These are phyloP conservation scores for Tuber calosporum DNA, from an alignment of 495 filamentous ascomycete genomes.

Conservation along the genomic window DNA sequence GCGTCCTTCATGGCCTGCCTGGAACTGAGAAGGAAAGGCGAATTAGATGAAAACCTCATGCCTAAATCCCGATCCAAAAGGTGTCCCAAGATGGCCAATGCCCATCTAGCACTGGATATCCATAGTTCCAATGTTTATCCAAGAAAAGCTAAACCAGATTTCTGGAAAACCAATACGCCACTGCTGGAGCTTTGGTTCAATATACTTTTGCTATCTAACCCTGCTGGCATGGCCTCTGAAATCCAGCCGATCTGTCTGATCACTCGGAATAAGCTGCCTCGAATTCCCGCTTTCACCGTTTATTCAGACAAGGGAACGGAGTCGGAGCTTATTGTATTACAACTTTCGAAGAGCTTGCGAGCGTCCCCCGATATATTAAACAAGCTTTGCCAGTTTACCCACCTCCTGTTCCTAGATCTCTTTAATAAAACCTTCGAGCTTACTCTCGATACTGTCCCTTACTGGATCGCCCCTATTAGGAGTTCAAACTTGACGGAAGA, in stretches of 20 bases:
- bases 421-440: conserved; percentile 79
- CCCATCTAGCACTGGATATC: conserved; percentile 70
- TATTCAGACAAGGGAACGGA: conserved; percentile 57
- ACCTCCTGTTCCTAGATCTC: conserved; percentile 71
- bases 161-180: conserved; percentile 58
- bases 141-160: conserved; percentile 69
- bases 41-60: conserved; percentile 65
- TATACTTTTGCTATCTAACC: conserved; percentile 55
- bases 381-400: conserved; percentile 60
- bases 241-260: conserved; percentile 65
- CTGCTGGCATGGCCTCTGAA: conserved; percentile 52
- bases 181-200: conserved; percentile 59
- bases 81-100: conserved; percentile 80
- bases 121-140: conserved; percentile 66
- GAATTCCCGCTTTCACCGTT: conserved; percentile 61
- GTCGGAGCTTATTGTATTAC: conserved; percentile 51
- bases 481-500: conserved; percentile 24
- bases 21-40: conserved; percentile 56
- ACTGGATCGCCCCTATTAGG: conserved; percentile 69
- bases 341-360: conserved; percentile 41
- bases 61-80: conserved; percentile 62
- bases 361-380: conserved; percentile 44
- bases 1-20: conserved; percentile 84
- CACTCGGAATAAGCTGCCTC: conserved; percentile 58
- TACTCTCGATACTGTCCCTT: conserved; percentile 60